Evolutionary conservation across 345 rosid genomes (phyloP), one percentile per base, ranked within the genome.

Genomic region (Euphorbia lathyris): DNA sequence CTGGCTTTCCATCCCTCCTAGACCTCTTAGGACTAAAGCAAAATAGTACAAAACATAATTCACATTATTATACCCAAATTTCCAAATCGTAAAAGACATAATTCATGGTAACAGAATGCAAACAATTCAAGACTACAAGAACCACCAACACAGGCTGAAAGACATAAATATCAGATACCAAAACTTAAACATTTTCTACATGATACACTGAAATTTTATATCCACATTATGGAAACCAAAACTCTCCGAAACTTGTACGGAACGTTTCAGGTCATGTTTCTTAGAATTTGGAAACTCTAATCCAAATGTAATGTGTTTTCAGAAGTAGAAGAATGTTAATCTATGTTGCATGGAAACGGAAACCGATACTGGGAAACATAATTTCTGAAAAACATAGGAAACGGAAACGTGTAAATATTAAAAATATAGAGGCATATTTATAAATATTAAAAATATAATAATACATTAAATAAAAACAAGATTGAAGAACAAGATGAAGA

Each of bases 21-120:
- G 90, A 85, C 69, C 89, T 92, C 82, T 95, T 90, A 38, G 94
- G 97, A 74, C 97, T 92, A 75, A 25, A 63, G 64, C 43, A 50
- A 76, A 73, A 70, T 27, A 52, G 19, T 10, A 9, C 23, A 75
- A 51, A 16, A 57, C 60, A 56, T 20, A 9, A 57, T 1, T 36
- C 5, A 29, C 26, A 20, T 11, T 30, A 11, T 26, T 1, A 43
- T 43, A 34, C 42, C 30, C 16, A 22, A 38, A 63, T 40, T n/a
- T n/a, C 65, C 26, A 20, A 60, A 3, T 20, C 23, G 7, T 23
- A 1, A 26, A 57, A 12, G 5, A 5, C 12, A 26, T 25, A 0
- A 57, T 57, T 13, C 61, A 22, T 57, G 23, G 16, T 16, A 3
- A 57, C 19, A 57, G 16, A 45, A 20, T 66, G n/a, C 13, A 13